Evolutionary conservation across 192 early-diverging fungal species (phyloP).

Genomic region (Phycomyces nitens): DNA sequence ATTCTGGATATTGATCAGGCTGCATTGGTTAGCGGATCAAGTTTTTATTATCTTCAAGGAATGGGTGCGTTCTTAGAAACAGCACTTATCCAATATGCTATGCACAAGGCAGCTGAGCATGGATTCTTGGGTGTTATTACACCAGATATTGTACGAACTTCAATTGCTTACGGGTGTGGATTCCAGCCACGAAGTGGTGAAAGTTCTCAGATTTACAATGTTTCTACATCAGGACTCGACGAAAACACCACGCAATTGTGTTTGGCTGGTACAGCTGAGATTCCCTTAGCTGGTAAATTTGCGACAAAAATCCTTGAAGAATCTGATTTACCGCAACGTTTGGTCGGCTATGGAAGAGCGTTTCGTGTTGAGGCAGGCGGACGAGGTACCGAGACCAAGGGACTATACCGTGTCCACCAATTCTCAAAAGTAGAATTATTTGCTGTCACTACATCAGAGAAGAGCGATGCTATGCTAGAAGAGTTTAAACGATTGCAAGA

Average conservation of each 20-base stretch:
- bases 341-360: slow-evolving; percentile 79
- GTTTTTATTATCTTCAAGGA: slow-evolving; percentile 84
- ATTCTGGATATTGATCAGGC: slow-evolving; percentile 81
- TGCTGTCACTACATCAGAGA: slow-evolving; percentile 56
- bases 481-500: slow-evolving; percentile 72
- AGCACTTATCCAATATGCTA: slow-evolving; percentile 80
- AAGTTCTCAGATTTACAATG: slow-evolving; percentile 81
- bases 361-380: slow-evolving; percentile 88
- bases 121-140: slow-evolving; percentile 76
- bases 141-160: slow-evolving; percentile 77
- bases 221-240: slow-evolving; percentile 35
- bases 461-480: slow-evolving; percentile 64
- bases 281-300: slow-evolving; percentile 84
- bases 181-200: slow-evolving; percentile 72
- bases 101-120: slow-evolving; percentile 58
- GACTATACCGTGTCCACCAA: slow-evolving; percentile 89
- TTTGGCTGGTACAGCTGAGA: slow-evolving; percentile 85
- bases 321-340: slow-evolving; percentile 55
- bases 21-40: slow-evolving; percentile 67
- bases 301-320: slow-evolving; percentile 55
- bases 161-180: slow-evolving; percentile 81
- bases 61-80: slow-evolving; percentile 79
- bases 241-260: slow-evolving; percentile 52
- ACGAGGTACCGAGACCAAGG: slow-evolving; percentile 73
- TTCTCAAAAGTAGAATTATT: slow-evolving; percentile 94